A percentile compares a stretch with the other conserved stretches of the same genome.
Conservation (phyloP, 2,329 filamentous ascomycete species). For the Microascus cirrosus region DNA sequence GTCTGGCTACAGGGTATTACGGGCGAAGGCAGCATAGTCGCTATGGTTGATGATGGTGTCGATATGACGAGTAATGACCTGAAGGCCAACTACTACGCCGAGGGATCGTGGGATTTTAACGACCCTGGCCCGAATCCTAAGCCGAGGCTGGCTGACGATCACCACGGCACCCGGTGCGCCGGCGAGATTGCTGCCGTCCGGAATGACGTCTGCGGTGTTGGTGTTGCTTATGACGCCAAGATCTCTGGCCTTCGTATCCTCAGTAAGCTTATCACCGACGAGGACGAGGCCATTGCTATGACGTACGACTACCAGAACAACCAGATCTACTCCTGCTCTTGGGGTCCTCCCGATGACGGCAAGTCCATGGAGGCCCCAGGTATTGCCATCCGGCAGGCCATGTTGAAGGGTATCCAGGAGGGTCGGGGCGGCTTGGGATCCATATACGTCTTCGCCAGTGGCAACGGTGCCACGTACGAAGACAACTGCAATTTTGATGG, state of each 20-base stretch:
- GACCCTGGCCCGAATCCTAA: slow-evolving; percentile 68
- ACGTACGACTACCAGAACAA: slow-evolving; percentile 89
- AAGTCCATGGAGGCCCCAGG: slow-evolving; percentile 88
- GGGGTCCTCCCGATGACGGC: slow-evolving; percentile 93
- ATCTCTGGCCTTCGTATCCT: slow-evolving; percentile 89
- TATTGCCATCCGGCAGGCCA: slow-evolving; percentile 76
- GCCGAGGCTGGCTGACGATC: slow-evolving; percentile 74
- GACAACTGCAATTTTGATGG: slow-evolving; percentile 99
- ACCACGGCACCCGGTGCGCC: slow-evolving; percentile 86
- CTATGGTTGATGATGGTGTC: slow-evolving; percentile 90
- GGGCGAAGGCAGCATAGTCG: slow-evolving; percentile 77
- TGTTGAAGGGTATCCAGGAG: slow-evolving; percentile 85
- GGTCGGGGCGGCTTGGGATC: slow-evolving; percentile 76
- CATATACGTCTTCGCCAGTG: slow-evolving; percentile 93
- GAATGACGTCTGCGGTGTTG: slow-evolving; percentile 91
- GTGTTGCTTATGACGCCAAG: slow-evolving; percentile 84
- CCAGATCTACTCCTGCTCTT: slow-evolving; percentile 97
- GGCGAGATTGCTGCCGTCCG: slow-evolving; percentile 87
- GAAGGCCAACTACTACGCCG: slow-evolving; percentile 85
- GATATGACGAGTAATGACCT: slow-evolving; percentile 94
- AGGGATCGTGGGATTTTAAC: slow-evolving; percentile 94
- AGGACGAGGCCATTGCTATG: slow-evolving; percentile 84
- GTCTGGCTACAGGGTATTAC: slow-evolving; percentile 88
- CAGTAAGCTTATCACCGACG: slow-evolving; percentile 79
- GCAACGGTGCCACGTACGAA: slow-evolving; percentile 75